Evolutionary conservation across 192 early-diverging fungal genomes (phyloP).

Genomic region (Funneliformis geosporum): DNA sequence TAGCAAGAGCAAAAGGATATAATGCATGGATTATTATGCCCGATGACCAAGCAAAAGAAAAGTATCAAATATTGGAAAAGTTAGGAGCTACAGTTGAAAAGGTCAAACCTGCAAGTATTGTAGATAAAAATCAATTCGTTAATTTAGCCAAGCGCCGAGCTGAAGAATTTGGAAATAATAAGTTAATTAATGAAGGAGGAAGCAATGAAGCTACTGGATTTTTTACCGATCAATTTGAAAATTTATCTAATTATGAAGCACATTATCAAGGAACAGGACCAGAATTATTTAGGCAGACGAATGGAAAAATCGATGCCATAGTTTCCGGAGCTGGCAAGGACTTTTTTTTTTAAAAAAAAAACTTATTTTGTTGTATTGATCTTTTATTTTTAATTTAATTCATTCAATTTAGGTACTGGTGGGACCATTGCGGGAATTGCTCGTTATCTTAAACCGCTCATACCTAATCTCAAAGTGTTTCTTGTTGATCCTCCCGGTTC

Average conservation of each 20-base stretch:
- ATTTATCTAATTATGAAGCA: constrained; percentile 75
- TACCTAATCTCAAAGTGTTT: constrained; percentile 65
- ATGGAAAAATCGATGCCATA: constrained; percentile 74
- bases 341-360: not conserved
- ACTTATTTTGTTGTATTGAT: not conserved
- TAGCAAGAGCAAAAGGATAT: constrained; percentile 88
- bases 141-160: constrained; percentile 83
- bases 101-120: constrained; percentile 87
- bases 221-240: constrained; percentile 97
- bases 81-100: constrained; percentile 89
- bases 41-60: constrained; percentile 90
- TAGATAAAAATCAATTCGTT: constrained; percentile 90
- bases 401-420: constrained; percentile 63
- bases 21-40: constrained; percentile 95
- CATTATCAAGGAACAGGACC: constrained; percentile 87
- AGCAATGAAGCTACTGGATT: constrained; percentile 49
- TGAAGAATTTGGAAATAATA: constrained; percentile 53
- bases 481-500: constrained; percentile 94
- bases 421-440: constrained; percentile 91
- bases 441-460: constrained; percentile 73
- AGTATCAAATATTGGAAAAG: constrained; percentile 80
- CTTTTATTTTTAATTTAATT: not conserved
- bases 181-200: not conserved
- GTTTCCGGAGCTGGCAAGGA: constrained; percentile 82
- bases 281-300: constrained; percentile 80